Percentiles rank a stretch among this genome's conserved stretches.
Evolutionary conservation across 2,329 filamentous ascomycete species (phyloP).

Genomic region (Nectriaceae sp.): DNA sequence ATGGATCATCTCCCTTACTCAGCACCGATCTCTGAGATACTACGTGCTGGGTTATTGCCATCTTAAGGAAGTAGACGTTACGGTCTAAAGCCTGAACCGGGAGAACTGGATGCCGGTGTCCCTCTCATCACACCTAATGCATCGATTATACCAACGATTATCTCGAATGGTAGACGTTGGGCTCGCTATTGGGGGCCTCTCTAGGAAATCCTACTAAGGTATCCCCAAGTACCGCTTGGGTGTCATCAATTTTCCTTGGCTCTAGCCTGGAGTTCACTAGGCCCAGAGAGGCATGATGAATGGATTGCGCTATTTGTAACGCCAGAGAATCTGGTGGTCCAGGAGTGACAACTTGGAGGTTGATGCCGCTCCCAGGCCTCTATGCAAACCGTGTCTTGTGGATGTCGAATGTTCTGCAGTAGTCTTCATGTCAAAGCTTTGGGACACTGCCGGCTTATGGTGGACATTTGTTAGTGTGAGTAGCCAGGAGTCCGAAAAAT

Average conservation of each 20-base stretch:
- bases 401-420: constrained; percentile 16
- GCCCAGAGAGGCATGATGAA: constrained; percentile 22
- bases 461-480: background rate
- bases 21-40: too few species aligned
- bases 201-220: constrained; percentile 8
- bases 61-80: too few species aligned
- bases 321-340: constrained; percentile 2
- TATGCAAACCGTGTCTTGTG: constrained; percentile 3
- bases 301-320: constrained; percentile 20
- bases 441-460: constrained; percentile 2
- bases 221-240: constrained; percentile 20
- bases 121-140: background rate
- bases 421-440: constrained; percentile 2
- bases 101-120: background rate
- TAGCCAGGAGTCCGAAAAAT: background rate
- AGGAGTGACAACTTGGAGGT: constrained; percentile 8
- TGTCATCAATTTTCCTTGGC: constrained; percentile 23
- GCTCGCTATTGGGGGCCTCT: background rate
- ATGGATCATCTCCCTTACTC: too few species aligned
- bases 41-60: too few species aligned
- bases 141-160: background rate
- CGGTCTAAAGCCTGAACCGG: too few species aligned
- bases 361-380: constrained; percentile 6
- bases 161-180: background rate
- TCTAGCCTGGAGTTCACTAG: constrained; percentile 17